Percentiles rank a stretch among this genome's conserved stretches.
Evolutionary conservation across 2,329 filamentous ascomycete species (phyloP).

Genomic region (Fulvia fulva): DNA sequence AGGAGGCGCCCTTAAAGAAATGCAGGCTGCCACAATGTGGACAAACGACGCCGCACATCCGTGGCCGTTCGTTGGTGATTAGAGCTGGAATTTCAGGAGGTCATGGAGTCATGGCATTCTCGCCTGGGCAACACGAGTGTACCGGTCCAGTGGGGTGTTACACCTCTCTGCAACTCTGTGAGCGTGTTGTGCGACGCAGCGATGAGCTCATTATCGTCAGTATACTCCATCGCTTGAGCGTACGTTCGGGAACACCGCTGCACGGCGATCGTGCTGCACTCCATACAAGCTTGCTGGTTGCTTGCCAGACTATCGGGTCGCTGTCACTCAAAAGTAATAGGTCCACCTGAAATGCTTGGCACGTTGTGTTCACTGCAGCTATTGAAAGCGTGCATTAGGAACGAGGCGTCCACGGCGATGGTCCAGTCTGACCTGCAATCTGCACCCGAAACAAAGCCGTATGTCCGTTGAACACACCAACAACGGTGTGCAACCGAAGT

Average conservation of each 20-base stretch:
- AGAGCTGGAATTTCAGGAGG: conserved; percentile 14
- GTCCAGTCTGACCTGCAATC: neutral
- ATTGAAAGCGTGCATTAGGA: neutral
- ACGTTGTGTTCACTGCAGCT: neutral
- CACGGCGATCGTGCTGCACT: conserved; percentile 12
- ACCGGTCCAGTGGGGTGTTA: conserved; percentile 21
- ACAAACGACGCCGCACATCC: conserved; percentile 23
- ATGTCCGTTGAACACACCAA: neutral
- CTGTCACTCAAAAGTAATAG: neutral
- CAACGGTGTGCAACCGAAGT: neutral
- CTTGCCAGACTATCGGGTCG: conserved; percentile 14
- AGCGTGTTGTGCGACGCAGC: conserved; percentile 26
- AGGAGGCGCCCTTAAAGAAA: conserved; percentile 24
- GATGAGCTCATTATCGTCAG: conserved; percentile 20
- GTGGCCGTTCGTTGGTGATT: conserved; percentile 11
- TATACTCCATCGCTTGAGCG: conserved; percentile 12
- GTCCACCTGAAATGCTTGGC: neutral
- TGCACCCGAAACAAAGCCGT: conserved; percentile 1
- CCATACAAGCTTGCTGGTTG: conserved; percentile 14
- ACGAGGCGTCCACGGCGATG: neutral
- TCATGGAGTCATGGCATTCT: conserved; percentile 20
- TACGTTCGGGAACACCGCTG: conserved; percentile 12
- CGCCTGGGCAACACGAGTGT: conserved; percentile 25
- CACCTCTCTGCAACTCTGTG: conserved; percentile 26
- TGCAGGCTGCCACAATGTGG: conserved; percentile 27